Percentiles rank a stretch among this genome's conserved stretches.
These are phyloP conservation scores for Gentiana dahurica DNA, from an alignment of 257 asterid species.

Conservation along the genomic window DNA sequence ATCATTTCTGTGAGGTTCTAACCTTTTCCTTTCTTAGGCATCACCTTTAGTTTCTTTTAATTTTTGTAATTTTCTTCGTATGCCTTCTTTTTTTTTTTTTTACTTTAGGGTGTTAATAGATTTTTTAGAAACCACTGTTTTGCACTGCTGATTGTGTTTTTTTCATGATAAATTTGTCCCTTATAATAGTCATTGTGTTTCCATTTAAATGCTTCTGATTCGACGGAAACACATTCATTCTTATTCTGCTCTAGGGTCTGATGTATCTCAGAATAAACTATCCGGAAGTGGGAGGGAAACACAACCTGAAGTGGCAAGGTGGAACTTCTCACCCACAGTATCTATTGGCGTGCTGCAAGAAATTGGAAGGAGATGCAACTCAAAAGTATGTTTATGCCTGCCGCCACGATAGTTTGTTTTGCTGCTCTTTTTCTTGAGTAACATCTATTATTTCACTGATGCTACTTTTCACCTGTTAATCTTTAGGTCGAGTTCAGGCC, in stretches of 20 bases:
- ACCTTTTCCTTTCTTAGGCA: no score
- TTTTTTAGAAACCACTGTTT: no score
- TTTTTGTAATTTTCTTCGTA: no score
- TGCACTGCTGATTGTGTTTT: no score
- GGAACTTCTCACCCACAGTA: conserved; percentile 40
- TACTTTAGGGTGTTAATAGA: no score
- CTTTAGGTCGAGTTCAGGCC: conserved; percentile 78
- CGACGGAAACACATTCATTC: background rate
- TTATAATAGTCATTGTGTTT: background rate
- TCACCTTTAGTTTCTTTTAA: no score
- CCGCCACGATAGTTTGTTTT: background rate
- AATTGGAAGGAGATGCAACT: conserved; percentile 80
- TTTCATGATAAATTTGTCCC: no score
- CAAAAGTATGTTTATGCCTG: conserved; percentile 44
- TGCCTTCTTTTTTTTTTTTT: no score
- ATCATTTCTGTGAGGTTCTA: no score
- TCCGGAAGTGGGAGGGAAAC: conserved; percentile 32
- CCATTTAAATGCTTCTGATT: conserved; percentile 3
- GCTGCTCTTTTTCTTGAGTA: background rate
- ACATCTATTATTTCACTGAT: background rate
- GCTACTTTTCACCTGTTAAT: conserved; percentile 6
- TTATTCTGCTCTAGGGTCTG: conserved; percentile 27
- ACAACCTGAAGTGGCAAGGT: conserved; percentile 50
- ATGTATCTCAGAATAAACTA: conserved; percentile 29
- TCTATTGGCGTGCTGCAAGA: conserved; percentile 72